Base-by-base conservation (phyloP, 768 basidiomycete genomes). In the Thelephora ganbajun region DNA sequence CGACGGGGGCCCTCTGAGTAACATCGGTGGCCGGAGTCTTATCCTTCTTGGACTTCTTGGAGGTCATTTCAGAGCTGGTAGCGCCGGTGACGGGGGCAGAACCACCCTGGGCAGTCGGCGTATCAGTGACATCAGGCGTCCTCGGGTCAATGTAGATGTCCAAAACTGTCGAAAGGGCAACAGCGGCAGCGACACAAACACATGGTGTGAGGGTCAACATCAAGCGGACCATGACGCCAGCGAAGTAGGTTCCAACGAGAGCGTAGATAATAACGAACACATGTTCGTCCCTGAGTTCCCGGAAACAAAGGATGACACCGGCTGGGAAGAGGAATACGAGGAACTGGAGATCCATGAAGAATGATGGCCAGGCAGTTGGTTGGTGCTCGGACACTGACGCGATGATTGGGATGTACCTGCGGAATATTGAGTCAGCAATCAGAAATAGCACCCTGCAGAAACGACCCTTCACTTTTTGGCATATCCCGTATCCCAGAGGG, bases 351-450 rank as follows among this genome's bases (percentile, higher is more conserved):
- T 99, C 96, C 84, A 97, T 98, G 72, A 94, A 98, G 76, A 98
- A 98, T 2, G 96, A 85, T 9, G 96, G 94, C 96, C 96, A 99
- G 34, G 96, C 96, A 5, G 96, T 98, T 14, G 96, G 96, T 62
- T 99, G 96, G 68, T 99, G 96, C 67, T 98, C 96, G 16, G 92
- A 96, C 34, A 99, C 96, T 14, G 93, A 97, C 9, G 96, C 96
- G 56, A 99, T 98, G 67, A 97, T 97, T 22, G 93, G 93, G 56
- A 96, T 90, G 60, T 91, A 84, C 58, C 87, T 89, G 57, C 6
- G 44, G 48, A 43, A 35, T 48, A 35, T 33, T 39, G 56, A 35
- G 48, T 33, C n/a, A 49, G 35, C 6, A 53, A 50, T 16, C 11
- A 12, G 35, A 33, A 46, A 51, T 16, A 53, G 50, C 26, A 52